Evolutionary conservation across 805 yeast species (phyloP).

Genomic region (Komagataella ulmi): DNA sequence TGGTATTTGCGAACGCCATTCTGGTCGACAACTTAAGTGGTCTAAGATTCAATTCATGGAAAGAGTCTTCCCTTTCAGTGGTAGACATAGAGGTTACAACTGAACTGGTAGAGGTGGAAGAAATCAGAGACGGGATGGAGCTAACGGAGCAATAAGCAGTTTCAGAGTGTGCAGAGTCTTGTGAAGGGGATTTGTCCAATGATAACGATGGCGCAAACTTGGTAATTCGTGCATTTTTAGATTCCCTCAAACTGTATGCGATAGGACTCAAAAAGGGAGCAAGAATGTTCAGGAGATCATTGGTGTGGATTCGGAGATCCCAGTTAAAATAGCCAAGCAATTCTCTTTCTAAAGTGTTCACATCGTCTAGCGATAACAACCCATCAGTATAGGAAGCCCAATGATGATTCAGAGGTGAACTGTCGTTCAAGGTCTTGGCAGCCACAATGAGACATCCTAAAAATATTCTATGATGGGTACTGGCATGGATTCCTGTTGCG

Average conservation of each 20-base stretch:
- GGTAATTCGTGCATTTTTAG: conserved; percentile 1
- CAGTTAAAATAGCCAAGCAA: conserved; percentile 72
- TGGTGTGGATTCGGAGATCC: conserved; percentile 61
- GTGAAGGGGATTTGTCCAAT: neutral
- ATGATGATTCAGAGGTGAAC: conserved; percentile 90
- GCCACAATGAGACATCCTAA: conserved; percentile 79
- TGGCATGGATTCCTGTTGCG: conserved; percentile 73
- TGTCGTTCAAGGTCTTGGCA: conserved; percentile 89
- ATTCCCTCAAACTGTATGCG: conserved; percentile 30
- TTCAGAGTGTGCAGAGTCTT: neutral
- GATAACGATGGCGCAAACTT: conserved; percentile 2
- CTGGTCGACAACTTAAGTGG: neutral
- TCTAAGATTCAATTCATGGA: neutral
- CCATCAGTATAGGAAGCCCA: conserved; percentile 94
- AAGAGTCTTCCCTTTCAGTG: neutral
- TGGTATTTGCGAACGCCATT: neutral
- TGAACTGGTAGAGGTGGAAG: conserved; percentile 4
- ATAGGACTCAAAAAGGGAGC: conserved; percentile 70
- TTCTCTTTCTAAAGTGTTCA: conserved; percentile 87
- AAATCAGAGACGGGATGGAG: conserved; percentile 2
- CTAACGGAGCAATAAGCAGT: neutral
- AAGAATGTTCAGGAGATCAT: conserved; percentile 56
- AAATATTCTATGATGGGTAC: conserved; percentile 88
- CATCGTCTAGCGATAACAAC: conserved; percentile 50
- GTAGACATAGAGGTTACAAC: conserved; percentile 3